These are phyloP conservation scores for Plantago major DNA, from an alignment of 257 asterid species.

Conservation along the genomic window DNA sequence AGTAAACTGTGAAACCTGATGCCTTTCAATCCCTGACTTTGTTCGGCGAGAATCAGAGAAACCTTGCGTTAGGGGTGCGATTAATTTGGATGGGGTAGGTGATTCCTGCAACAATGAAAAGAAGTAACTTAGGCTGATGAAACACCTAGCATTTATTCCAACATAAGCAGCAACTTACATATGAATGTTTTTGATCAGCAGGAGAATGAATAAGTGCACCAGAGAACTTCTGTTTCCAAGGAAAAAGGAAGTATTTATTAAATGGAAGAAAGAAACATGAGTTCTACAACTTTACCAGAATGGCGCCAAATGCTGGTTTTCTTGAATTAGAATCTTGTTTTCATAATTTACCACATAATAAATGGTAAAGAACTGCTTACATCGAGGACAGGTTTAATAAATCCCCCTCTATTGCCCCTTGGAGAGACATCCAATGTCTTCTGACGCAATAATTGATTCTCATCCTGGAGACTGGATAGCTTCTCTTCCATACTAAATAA, in stretches of 20 bases:
- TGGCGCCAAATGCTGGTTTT: background rate
- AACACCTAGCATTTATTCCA: slow-evolving; percentile 15
- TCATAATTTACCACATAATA: background rate
- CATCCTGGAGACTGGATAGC: slow-evolving; percentile 61
- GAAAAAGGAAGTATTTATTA: slow-evolving; percentile 8
- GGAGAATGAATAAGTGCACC: slow-evolving; percentile 65
- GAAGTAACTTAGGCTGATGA: slow-evolving; percentile 19
- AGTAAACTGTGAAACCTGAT: slow-evolving; percentile 51
- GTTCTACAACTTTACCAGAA: background rate
- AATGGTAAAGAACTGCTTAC: slow-evolving; percentile 43
- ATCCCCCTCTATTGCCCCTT: slow-evolving; percentile 58
- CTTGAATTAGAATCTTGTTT: background rate
- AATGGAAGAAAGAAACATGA: background rate
- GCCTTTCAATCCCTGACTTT: slow-evolving; percentile 65
- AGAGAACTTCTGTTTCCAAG: slow-evolving; percentile 58
- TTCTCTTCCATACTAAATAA: slow-evolving; percentile 80
- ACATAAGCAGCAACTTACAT: slow-evolving; percentile 44
- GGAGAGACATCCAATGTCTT: slow-evolving; percentile 71
- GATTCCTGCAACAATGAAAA: slow-evolving; percentile 60
- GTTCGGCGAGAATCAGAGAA: slow-evolving; percentile 81
- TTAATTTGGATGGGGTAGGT: slow-evolving; percentile 85
- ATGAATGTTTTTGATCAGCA: slow-evolving; percentile 62
- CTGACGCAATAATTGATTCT: slow-evolving; percentile 77
- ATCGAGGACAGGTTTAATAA: slow-evolving; percentile 62
- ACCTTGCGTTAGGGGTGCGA: slow-evolving; percentile 65